Evolutionary conservation across 345 rosid species (phyloP).

Genomic region (Raphanus raphanistrum): DNA sequence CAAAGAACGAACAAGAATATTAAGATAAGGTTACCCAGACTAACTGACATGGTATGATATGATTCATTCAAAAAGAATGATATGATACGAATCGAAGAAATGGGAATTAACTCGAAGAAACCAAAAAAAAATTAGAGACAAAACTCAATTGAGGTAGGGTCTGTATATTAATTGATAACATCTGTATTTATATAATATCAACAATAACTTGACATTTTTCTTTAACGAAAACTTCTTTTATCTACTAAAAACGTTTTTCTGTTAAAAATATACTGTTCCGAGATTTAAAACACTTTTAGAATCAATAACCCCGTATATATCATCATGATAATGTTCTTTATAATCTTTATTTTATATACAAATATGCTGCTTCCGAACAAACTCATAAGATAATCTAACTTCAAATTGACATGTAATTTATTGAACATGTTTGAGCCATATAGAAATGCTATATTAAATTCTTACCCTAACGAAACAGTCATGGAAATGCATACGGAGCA

Average conservation of each 20-base stretch:
- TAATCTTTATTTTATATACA: background rate
- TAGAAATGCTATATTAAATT: background rate
- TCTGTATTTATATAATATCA: background rate
- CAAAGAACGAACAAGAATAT: background rate
- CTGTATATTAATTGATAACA: background rate
- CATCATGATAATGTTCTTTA: background rate
- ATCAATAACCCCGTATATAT: background rate
- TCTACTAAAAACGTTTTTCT: background rate
- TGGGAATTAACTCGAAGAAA: too few relatives aligned
- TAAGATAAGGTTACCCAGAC: background rate
- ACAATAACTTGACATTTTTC: background rate
- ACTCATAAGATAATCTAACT: background rate
- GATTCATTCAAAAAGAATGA: too few relatives aligned
- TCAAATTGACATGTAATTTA: background rate
- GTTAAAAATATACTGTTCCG: background rate
- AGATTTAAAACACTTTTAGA: background rate
- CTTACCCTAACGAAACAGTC: constrained; percentile 74
- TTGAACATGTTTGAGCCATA: background rate
- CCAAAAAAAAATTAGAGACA: background rate
- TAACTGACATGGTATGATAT: background rate
- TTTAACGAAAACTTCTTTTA: background rate
- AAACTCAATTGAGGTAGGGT: too few relatives aligned
- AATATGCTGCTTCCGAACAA: background rate
- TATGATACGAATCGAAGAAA: background rate
- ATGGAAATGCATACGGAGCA: constrained; percentile 91